phyloP scores from a whole-genome alignment of 345 rosid genomes.

The Raphanus sativus region DNA sequence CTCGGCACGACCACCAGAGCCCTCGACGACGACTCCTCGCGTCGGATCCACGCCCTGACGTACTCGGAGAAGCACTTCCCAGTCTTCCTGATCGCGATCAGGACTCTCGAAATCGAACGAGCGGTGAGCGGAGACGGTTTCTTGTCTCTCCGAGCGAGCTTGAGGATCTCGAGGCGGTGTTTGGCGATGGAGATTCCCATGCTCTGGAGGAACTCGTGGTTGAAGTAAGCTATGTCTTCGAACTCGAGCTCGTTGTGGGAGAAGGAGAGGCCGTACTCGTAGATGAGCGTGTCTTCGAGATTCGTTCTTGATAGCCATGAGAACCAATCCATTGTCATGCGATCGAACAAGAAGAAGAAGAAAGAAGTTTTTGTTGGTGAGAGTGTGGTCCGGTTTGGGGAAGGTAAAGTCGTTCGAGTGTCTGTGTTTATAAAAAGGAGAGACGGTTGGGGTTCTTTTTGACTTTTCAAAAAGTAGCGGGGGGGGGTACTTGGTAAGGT shows the following conservation, averaged over 20 bases:
- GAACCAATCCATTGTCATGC: constrained; percentile 80
- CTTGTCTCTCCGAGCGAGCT: constrained; percentile 64
- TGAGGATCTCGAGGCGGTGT: constrained; percentile 90
- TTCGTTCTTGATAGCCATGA: constrained; percentile 82
- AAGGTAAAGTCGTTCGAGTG: constrained; percentile 14
- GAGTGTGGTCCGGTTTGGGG: constrained; percentile 23
- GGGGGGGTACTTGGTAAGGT: constrained; percentile 35
- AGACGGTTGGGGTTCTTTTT: constrained; percentile 31
- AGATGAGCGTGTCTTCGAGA: constrained; percentile 70
- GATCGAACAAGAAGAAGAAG: background rate
- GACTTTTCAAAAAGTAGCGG: constrained; percentile 11
- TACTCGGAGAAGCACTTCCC: constrained; percentile 49
- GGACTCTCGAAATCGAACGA: constrained; percentile 47
- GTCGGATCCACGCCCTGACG: constrained; percentile 49
- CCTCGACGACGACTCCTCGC: constrained; percentile 53
- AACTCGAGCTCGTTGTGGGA: constrained; percentile 84
- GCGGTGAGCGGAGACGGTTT: constrained; percentile 10
- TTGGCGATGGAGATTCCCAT: constrained; percentile 94
- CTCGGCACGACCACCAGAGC: constrained; percentile 51
- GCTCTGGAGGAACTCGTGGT: constrained; percentile 96
- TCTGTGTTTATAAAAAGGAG: background rate
- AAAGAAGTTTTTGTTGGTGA: background rate
- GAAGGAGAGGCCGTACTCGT: constrained; percentile 78
- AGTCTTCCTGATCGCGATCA: constrained; percentile 63
- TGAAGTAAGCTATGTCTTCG: constrained; percentile 74